phyloP scores from a whole-genome alignment of 352 stramenopile species.

The Blastocystis sp. region DNA sequence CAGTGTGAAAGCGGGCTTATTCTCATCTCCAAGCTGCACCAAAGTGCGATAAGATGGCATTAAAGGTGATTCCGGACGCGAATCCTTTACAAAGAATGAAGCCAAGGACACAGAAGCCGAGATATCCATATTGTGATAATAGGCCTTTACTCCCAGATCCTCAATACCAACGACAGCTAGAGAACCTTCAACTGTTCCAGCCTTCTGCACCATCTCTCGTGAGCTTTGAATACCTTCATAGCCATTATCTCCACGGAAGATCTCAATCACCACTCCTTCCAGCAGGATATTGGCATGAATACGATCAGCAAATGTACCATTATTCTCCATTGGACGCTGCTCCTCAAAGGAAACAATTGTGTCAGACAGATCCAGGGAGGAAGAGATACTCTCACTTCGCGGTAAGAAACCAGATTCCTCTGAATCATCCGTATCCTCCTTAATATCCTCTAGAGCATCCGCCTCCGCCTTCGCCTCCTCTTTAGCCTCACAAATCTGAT shows the following conservation, averaged over 20 bases:
- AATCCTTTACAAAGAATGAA: background rate
- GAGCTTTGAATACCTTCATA: slow-evolving; percentile 46
- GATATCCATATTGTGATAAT: slow-evolving; percentile 64
- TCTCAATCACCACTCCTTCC: slow-evolving; percentile 21
- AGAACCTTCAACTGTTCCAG: slow-evolving; percentile 34
- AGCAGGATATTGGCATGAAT: slow-evolving; percentile 48
- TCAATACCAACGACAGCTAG: slow-evolving; percentile 12
- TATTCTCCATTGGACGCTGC: slow-evolving; percentile 27
- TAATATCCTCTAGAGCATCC: background rate
- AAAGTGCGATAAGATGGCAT: slow-evolving; percentile 6
- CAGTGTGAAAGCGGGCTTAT: slow-evolving; percentile 61
- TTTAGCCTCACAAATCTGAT: background rate
- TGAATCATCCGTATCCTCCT: background rate
- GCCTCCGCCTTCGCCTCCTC: slow-evolving; percentile 7
- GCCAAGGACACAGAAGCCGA: slow-evolving; percentile 10
- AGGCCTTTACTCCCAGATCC: slow-evolving; percentile 19
- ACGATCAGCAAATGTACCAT: slow-evolving; percentile 22
- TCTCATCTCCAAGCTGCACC: slow-evolving; percentile 47
- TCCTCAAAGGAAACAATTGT: background rate
- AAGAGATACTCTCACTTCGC: background rate
- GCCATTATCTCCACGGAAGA: slow-evolving; percentile 36
- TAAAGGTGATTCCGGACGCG: slow-evolving; percentile 29
- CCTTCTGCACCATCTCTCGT: background rate
- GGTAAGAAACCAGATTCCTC: slow-evolving; percentile 11
- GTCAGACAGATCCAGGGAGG: slow-evolving; percentile 29